Evolutionary conservation across 495 filamentous ascomycete species (phyloP).

Genomic region (Oleoguttula mirabilis): DNA sequence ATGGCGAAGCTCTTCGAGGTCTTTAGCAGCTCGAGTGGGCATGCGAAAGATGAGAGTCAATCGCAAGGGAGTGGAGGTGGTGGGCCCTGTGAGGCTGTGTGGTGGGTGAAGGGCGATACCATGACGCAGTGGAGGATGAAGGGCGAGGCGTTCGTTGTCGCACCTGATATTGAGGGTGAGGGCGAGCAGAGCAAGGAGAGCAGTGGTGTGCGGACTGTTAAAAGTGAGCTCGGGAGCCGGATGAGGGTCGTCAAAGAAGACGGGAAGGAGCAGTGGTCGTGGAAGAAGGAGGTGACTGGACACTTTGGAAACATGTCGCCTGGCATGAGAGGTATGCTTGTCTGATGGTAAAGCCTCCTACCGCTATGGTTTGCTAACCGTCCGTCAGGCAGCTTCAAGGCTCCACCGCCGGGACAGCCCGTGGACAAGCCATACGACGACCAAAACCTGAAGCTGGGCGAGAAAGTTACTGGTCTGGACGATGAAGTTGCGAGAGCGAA

Average conservation of each 20-base stretch:
- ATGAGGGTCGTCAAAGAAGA: slow-evolving; percentile 31
- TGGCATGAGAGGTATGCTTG: slow-evolving; percentile 38
- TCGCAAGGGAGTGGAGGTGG: slow-evolving; percentile 47
- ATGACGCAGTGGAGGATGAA: slow-evolving; percentile 75
- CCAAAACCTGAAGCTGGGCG: slow-evolving; percentile 45
- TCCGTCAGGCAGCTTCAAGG: slow-evolving; percentile 63
- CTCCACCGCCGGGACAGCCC: slow-evolving; percentile 61
- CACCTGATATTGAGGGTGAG: slow-evolving; percentile 40
- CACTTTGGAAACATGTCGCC: slow-evolving; percentile 84
- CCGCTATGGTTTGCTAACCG: slow-evolving; percentile 29
- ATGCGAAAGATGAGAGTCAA: slow-evolving; percentile 27
- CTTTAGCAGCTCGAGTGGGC: slow-evolving; percentile 34
- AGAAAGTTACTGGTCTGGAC: slow-evolving; percentile 55
- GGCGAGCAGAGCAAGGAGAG: slow-evolving; percentile 29
- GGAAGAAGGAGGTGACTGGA: slow-evolving; percentile 61
- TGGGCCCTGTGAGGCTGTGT: slow-evolving; percentile 65
- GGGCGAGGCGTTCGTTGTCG: slow-evolving; percentile 51
- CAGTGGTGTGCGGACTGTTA: slow-evolving; percentile 37
- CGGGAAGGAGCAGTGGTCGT: slow-evolving; percentile 35
- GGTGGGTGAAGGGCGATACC: slow-evolving; percentile 55
- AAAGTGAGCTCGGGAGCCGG: slow-evolving; percentile 33
- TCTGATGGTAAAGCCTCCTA: too few species aligned
- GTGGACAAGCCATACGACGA: slow-evolving; percentile 38
- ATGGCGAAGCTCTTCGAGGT: slow-evolving; percentile 74
- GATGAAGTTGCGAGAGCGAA: slow-evolving; percentile 60